A percentile compares a stretch with the other conserved stretches of the same genome.
These are phyloP conservation scores for Sphagnum fallax DNA, from an alignment of 228 moss, liverwort and hornwort genomes.

Conservation along the genomic window DNA sequence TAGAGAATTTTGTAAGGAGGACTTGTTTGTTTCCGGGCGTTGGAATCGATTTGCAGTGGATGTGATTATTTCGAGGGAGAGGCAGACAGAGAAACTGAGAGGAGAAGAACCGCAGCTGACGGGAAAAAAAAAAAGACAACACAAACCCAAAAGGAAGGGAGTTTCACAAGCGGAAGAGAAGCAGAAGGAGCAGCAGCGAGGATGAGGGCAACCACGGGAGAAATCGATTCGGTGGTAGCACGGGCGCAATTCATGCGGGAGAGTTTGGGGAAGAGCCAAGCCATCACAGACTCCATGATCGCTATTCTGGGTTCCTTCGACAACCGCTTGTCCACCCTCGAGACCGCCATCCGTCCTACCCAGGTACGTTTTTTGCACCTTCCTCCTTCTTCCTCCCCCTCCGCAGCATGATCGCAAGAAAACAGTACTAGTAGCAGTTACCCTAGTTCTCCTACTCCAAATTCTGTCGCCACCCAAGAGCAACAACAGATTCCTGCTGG, in stretches of 20 bases:
- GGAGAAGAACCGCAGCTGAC: too few relatives aligned
- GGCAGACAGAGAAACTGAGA: too few relatives aligned
- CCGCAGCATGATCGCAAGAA: background rate
- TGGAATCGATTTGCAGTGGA: too few relatives aligned
- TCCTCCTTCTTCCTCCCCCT: background rate
- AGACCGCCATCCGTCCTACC: constrained; percentile 97
- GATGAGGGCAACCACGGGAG: constrained; percentile 63
- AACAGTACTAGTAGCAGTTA: background rate
- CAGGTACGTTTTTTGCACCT: constrained; percentile 33
- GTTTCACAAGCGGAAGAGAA: too few relatives aligned
- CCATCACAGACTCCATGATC: constrained; percentile 80
- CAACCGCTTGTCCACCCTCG: constrained; percentile 83
- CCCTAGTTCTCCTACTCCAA: background rate
- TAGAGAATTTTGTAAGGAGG: too few relatives aligned
- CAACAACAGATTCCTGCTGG: background rate
- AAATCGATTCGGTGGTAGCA: constrained; percentile 54
- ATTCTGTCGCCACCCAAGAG: too few relatives aligned
- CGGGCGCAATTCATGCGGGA: constrained; percentile 86
- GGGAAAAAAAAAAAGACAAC: too few relatives aligned
- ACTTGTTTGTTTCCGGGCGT: too few relatives aligned
- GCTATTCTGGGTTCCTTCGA: constrained; percentile 90
- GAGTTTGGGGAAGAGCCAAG: constrained; percentile 66
- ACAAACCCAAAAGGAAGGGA: too few relatives aligned
- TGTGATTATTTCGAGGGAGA: too few relatives aligned
- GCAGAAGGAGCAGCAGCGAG: too few relatives aligned